phyloP scores from a whole-genome alignment of 1,139 yeast species.

The Debaryomycetaceae sp. region DNA sequence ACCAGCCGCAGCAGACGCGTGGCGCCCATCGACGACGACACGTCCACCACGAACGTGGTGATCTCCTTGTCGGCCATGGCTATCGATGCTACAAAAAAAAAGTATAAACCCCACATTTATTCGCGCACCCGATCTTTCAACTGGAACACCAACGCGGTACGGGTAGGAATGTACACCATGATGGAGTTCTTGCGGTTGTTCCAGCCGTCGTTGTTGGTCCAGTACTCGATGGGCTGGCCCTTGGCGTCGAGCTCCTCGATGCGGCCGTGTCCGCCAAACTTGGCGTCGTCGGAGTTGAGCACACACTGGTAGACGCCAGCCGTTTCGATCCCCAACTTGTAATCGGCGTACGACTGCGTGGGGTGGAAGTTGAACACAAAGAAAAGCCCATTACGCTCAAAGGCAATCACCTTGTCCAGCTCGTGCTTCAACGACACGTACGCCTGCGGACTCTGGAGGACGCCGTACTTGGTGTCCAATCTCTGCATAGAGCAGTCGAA shows the following conservation, averaged over 20 bases:
- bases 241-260: slow-evolving; percentile 50
- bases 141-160: slow-evolving; percentile 70
- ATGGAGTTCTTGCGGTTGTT: slow-evolving; percentile 71
- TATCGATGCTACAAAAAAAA: slow-evolving; percentile 1
- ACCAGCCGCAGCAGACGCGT: slow-evolving; percentile 12
- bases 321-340: slow-evolving; percentile 79
- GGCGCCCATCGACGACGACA: slow-evolving; percentile 39
- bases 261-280: slow-evolving; percentile 80
- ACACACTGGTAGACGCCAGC: slow-evolving; percentile 76
- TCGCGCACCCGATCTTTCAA: slow-evolving; percentile 16
- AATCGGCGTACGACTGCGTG: slow-evolving; percentile 75
- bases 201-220: slow-evolving; percentile 76
- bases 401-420: slow-evolving; percentile 80
- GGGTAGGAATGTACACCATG: slow-evolving; percentile 78
- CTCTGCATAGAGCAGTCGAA: slow-evolving; percentile 85
- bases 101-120: neutral
- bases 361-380: slow-evolving; percentile 91
- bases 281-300: slow-evolving; percentile 64
- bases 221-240: slow-evolving; percentile 40
- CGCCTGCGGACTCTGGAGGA: slow-evolving; percentile 77
- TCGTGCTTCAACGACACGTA: slow-evolving; percentile 87
- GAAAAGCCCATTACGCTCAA: slow-evolving; percentile 80
- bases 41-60: slow-evolving; percentile 53
- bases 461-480: slow-evolving; percentile 62
- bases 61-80: slow-evolving; percentile 40